These are phyloP conservation scores for Polytrichum formosum DNA, from an alignment of 225 moss, liverwort and hornwort genomes.

Conservation along the genomic window DNA sequence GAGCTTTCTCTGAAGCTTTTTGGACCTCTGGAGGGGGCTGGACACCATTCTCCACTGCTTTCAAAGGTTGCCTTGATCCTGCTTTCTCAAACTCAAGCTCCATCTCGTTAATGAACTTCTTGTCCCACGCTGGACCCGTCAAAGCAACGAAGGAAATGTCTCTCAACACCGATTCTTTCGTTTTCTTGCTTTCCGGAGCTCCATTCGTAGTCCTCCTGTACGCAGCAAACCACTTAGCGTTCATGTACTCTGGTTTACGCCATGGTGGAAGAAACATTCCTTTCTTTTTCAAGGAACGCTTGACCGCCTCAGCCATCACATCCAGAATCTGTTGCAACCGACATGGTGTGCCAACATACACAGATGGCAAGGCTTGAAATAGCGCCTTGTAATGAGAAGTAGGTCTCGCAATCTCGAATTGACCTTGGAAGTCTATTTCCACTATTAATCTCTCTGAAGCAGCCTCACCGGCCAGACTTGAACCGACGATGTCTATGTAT, in stretches of 20 bases:
- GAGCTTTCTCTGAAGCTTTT: background rate
- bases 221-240: conserved; percentile 81
- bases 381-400: conserved; percentile 53
- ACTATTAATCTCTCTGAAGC: conserved; percentile 49
- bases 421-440: conserved; percentile 71
- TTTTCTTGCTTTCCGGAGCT: conserved; percentile 19
- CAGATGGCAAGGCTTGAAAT: conserved; percentile 48
- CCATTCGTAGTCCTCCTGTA: conserved; percentile 76
- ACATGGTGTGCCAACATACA: conserved; percentile 64
- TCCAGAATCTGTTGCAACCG: conserved; percentile 72
- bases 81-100: conserved; percentile 49
- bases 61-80: conserved; percentile 36
- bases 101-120: conserved; percentile 66
- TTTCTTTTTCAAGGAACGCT: conserved; percentile 77
- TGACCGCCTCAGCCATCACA: conserved; percentile 73
- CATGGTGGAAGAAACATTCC: conserved; percentile 87
- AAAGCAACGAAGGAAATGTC: conserved; percentile 56
- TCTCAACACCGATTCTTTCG: background rate
- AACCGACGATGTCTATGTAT: conserved; percentile 64
- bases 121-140: conserved; percentile 56
- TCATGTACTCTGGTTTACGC: conserved; percentile 85
- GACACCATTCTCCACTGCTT: conserved; percentile 19
- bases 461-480: conserved; percentile 10
- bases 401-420: conserved; percentile 88
- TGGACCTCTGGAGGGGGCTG: conserved; percentile 4